These are phyloP conservation scores for Claviceps purpurea DNA, from an alignment of 2,329 filamentous ascomycete genomes.

Conservation along the genomic window DNA sequence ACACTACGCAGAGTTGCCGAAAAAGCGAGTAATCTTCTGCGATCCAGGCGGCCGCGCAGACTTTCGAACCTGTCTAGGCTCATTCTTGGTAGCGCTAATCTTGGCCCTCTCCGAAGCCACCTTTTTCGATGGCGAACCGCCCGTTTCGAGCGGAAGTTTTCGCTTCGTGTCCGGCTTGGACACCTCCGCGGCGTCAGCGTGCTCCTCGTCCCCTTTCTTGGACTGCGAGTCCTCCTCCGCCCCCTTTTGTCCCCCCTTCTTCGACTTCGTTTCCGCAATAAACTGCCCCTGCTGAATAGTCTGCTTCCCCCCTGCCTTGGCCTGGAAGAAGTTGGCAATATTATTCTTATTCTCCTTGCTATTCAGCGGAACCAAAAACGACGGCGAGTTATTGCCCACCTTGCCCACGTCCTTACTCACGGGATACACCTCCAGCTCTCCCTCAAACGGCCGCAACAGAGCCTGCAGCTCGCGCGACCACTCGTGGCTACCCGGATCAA, in stretches of 20 bases:
- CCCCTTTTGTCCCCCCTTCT: constrained; percentile 11
- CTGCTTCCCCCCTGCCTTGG: constrained; percentile 16
- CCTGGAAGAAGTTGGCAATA: constrained; percentile 85
- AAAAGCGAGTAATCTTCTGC: constrained; percentile 74
- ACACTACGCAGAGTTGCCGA: constrained; percentile 39
- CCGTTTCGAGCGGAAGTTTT: constrained; percentile 11
- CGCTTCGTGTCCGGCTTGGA: constrained; percentile 9
- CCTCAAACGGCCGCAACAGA: constrained; percentile 65
- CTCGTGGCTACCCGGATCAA: constrained; percentile 56
- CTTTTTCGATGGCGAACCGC: constrained; percentile 15
- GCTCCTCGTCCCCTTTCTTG: not conserved
- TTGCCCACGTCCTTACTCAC: constrained; percentile 86
- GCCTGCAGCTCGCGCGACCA: constrained; percentile 72
- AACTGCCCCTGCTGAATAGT: no score
- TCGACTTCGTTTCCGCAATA: not conserved
- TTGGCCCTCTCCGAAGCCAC: constrained; percentile 13
- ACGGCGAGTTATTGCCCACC: constrained; percentile 78
- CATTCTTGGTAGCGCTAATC: constrained; percentile 30
- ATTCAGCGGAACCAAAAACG: constrained; percentile 69
- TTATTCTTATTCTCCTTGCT: constrained; percentile 84
- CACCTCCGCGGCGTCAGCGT: not conserved
- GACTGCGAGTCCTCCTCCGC: not conserved
- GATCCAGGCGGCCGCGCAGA: constrained; percentile 44
- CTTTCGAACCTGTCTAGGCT: constrained; percentile 46
- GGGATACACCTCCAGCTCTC: constrained; percentile 71